Evolutionary conservation across 371 early-diverging fungal genomes (phyloP).

Genomic region (Apophysomyces sp.): DNA sequence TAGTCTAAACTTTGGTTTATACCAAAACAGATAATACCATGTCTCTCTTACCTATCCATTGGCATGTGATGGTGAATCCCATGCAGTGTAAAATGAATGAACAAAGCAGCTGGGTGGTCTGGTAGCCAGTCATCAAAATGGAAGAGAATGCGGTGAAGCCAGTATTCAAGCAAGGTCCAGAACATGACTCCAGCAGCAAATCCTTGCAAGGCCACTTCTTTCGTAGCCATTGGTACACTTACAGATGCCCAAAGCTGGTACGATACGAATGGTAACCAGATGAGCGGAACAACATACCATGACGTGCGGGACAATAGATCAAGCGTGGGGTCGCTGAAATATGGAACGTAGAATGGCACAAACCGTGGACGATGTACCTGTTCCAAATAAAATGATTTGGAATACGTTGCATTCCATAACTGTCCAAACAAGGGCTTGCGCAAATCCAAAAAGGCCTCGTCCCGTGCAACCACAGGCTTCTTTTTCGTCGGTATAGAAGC

Average conservation of each 20-base stretch:
- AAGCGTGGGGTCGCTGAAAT: slow-evolving; percentile 71
- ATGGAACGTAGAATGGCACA: slow-evolving; percentile 58
- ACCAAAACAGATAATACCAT: not conserved
- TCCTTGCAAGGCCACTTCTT: slow-evolving; percentile 5
- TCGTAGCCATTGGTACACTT: not conserved
- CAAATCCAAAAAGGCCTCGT: slow-evolving; percentile 82
- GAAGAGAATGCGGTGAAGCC: slow-evolving; percentile 89
- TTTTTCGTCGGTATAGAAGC: not conserved
- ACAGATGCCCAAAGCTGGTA: slow-evolving; percentile 40
- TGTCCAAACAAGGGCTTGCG: slow-evolving; percentile 83
- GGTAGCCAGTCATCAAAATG: slow-evolving; percentile 88
- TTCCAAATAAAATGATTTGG: slow-evolving; percentile 82
- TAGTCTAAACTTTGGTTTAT: slow-evolving; percentile 47
- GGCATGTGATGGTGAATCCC: slow-evolving; percentile 96
- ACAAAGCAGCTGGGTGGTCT: slow-evolving; percentile 71
- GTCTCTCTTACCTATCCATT: slow-evolving; percentile 78
- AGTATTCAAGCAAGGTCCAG: slow-evolving; percentile 85
- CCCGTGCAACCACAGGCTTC: slow-evolving; percentile 27
- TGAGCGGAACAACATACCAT: slow-evolving; percentile 87
- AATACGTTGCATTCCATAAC: slow-evolving; percentile 74
- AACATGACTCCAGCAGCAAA: slow-evolving; percentile 68
- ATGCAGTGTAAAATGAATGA: slow-evolving; percentile 87
- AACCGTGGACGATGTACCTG: slow-evolving; percentile 90
- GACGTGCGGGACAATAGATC: slow-evolving; percentile 86
- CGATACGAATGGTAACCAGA: slow-evolving; percentile 82